Conservation (phyloP, 1,139 yeast genomes). For the Hyphopichia wangnamkhiaoensis region DNA sequence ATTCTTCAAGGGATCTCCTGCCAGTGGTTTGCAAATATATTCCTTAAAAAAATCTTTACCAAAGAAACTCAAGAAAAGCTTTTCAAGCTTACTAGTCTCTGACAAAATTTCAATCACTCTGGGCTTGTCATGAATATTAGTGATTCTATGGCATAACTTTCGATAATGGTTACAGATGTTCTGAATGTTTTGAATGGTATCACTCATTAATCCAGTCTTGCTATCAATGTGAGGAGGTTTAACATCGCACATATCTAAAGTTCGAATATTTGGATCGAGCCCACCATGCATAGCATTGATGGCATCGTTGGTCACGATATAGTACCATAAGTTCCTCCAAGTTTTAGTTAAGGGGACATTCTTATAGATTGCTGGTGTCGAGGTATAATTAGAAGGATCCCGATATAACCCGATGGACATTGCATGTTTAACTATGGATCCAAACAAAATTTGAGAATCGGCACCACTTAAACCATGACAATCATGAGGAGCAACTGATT, state of each 20-base stretch:
- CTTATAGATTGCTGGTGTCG: conserved; percentile 33
- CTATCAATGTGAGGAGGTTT: conserved; percentile 23
- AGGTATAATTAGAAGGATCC: conserved; percentile 37
- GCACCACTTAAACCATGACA: conserved; percentile 47
- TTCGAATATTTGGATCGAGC: conserved; percentile 27
- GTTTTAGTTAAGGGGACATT: conserved; percentile 26
- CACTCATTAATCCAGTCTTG: conserved; percentile 19
- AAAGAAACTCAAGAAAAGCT: conserved; percentile 36
- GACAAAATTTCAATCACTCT: conserved; percentile 37
- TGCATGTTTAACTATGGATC: conserved; percentile 41
- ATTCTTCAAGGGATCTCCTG: conserved; percentile 15
- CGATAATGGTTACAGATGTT: conserved; percentile 32
- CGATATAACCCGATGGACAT: conserved; percentile 45
- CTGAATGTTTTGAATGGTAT: conserved; percentile 13
- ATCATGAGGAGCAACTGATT: conserved; percentile 44
- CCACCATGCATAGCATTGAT: conserved; percentile 37
- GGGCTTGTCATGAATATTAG: conserved; percentile 33
- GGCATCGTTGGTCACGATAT: conserved; percentile 34
- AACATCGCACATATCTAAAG: conserved; percentile 35
- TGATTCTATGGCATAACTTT: conserved; percentile 28
- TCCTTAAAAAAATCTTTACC: conserved; percentile 49
- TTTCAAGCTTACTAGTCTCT: conserved; percentile 43
- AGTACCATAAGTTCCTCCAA: conserved; percentile 45
- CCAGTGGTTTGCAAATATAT: conserved; percentile 36
- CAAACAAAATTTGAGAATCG: conserved; percentile 42